Conservation (phyloP, 202 grass and related monocot species). For the Dendrocalamus latiflorus region DNA sequence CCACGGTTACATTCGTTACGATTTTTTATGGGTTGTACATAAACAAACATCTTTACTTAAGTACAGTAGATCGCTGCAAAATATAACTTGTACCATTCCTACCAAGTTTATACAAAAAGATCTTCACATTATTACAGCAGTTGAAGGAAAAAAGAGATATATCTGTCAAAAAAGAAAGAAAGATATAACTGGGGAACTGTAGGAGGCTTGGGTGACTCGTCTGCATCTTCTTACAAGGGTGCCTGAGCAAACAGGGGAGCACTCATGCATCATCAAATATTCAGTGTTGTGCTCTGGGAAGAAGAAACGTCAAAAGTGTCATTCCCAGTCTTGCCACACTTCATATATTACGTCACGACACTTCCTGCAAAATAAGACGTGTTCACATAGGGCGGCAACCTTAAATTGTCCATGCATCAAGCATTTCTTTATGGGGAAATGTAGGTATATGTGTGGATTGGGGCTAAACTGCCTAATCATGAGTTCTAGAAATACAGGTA, state of each 20-base stretch:
- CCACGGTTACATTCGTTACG: too few species aligned
- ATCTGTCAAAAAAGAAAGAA: too few species aligned
- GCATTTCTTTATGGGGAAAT: neutral
- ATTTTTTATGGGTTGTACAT: too few species aligned
- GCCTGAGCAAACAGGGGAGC: neutral
- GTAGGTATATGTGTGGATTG: neutral
- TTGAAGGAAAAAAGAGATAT: neutral
- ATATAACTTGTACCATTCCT: neutral
- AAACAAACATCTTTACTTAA: too few species aligned
- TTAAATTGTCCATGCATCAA: neutral
- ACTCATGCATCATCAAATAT: neutral
- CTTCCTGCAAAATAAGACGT: conserved; percentile 3
- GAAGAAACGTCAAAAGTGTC: neutral
- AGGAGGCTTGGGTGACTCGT: neutral
- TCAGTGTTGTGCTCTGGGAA: neutral
- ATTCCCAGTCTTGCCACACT: neutral
- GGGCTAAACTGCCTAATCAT: neutral
- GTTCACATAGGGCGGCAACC: neutral
- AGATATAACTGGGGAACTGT: conserved; percentile 1
- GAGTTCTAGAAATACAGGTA: neutral
- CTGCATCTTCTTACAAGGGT: neutral
- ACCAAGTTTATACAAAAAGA: neutral
- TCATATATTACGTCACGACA: conserved; percentile 6
- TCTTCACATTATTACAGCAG: conserved; percentile 25
- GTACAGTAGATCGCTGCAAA: neutral